These are phyloP conservation scores for Xylariaceae sp. DNA, from an alignment of 2,329 filamentous ascomycete species.

Conservation along the genomic window DNA sequence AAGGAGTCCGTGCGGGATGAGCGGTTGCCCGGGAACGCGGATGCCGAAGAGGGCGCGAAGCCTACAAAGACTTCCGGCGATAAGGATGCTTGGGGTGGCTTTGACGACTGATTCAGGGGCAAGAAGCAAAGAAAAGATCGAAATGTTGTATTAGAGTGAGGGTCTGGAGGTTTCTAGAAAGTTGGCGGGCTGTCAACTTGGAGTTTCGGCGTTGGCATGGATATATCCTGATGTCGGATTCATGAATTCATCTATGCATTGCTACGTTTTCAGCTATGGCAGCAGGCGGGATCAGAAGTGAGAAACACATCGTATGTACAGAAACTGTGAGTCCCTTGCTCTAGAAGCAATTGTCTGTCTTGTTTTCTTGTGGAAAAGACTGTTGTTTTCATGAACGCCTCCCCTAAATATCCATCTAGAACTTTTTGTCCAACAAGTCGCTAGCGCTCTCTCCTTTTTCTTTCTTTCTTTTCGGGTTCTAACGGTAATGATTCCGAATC, in stretches of 20 bases:
- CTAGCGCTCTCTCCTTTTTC: neutral
- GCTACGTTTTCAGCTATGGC: neutral
- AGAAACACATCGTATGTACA: neutral
- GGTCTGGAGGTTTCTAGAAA: neutral
- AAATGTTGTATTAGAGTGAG: no score
- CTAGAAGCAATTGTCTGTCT: neutral
- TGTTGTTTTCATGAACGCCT: neutral
- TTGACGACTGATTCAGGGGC: constrained; percentile 50
- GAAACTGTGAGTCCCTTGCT: neutral
- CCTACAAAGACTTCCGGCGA: constrained; percentile 33
- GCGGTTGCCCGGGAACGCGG: constrained; percentile 60
- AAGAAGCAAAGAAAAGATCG: neutral
- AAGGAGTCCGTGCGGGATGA: constrained; percentile 68
- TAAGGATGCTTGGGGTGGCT: constrained; percentile 59
- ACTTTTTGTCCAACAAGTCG: neutral
- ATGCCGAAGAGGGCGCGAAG: constrained; percentile 33
- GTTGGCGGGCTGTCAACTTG: neutral
- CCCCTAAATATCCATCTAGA: neutral
- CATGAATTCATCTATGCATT: constrained; percentile 10
- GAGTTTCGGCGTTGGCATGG: constrained; percentile 22
- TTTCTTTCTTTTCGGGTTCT: neutral
- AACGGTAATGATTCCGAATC: neutral
- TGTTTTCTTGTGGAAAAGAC: neutral
- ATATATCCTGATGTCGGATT: constrained; percentile 21
- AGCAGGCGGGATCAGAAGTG: neutral